phyloP scores from a whole-genome alignment of 768 basidiomycete genomes.

The Scleroderma bovista region DNA sequence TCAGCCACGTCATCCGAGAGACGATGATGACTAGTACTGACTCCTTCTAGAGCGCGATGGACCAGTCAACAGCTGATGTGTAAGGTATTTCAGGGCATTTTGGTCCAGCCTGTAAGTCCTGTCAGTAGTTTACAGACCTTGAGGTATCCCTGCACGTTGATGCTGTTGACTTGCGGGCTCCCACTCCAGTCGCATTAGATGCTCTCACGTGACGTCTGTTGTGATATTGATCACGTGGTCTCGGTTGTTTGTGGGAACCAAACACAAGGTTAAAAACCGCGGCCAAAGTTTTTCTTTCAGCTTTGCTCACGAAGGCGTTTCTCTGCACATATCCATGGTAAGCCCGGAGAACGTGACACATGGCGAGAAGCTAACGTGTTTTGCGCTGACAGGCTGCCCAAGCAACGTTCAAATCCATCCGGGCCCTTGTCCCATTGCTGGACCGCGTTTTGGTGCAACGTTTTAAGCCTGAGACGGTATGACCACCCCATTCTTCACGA shows the following conservation, averaged over 20 bases:
- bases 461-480: conserved; percentile 92
- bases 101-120: too few relatives aligned
- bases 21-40: too few relatives aligned
- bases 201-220: not conserved
- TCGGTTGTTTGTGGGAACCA: conserved; percentile 8
- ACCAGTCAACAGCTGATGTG: too few relatives aligned
- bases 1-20: too few relatives aligned
- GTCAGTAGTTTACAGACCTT: too few relatives aligned
- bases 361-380: not conserved
- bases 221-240: not conserved
- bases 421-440: conserved; percentile 80
- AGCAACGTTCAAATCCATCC: conserved; percentile 95
- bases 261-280: conserved; percentile 21
- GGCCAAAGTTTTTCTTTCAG: conserved; percentile 9
- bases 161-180: too few relatives aligned
- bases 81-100: too few relatives aligned
- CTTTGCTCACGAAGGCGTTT: conserved; percentile 20
- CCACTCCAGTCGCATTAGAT: too few relatives aligned
- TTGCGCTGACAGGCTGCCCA: conserved; percentile 57
- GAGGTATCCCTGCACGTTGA: too few relatives aligned
- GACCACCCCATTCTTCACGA: conserved; percentile 16
- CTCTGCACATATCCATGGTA: conserved; percentile 21
- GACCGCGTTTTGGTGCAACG: conserved; percentile 97
- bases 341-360: conserved; percentile 4
- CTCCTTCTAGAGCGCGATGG: too few relatives aligned